Base-by-base conservation (phyloP, 768 basidiomycete species). In the Cystofilobasidium capitatum region DNA sequence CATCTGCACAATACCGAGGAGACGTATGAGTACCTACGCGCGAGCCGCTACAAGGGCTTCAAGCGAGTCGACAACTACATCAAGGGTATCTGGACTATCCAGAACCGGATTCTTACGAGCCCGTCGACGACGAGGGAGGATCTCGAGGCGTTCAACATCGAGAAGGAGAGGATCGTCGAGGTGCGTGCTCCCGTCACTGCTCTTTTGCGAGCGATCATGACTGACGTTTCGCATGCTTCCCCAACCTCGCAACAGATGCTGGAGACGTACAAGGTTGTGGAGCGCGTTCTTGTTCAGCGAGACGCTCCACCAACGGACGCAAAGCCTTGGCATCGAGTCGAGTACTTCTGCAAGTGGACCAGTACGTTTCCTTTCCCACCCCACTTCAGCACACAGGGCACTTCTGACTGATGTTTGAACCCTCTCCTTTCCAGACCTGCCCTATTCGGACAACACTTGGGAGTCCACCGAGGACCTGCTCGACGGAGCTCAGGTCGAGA, bases 1-100 rank as follows among this genome's bases (percentile, higher is more conserved):
- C 94, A 98, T 76, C 82, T 98, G 20, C 96, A 98, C 81, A 97
- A 99, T 75, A 99, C 96, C n/a, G 94, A 98, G 75, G 96, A 99
- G 78, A 87, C 87, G 20, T 96, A 97, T 80, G 87, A 91, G 75
- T 97, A 94, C 78, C 80, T 98, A 68, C 97, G 94, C 77, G 24
- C 59, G 16, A 66, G 66, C 54, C 85, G 88, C 31, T 98, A 88
- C 83, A 89, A 86, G 75, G 96, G 96, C 33, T 82, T 96, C 72
- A 98, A 98, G 78, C 89, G 92, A 60, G 90, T 99, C 70, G 96
- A 98, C 79, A 98, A 99, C 78, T 99, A 98, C 78, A 96, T 99
- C 83, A 94, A 93, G 75, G 83, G 84, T 39, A 73, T 78, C 22
- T 78, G 75, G 71, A 65, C 72, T 22, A 72, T 77, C 54, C 89